Evolutionary conservation across 78 protist species (phyloP).

Genomic region (Guillardia theta): DNA sequence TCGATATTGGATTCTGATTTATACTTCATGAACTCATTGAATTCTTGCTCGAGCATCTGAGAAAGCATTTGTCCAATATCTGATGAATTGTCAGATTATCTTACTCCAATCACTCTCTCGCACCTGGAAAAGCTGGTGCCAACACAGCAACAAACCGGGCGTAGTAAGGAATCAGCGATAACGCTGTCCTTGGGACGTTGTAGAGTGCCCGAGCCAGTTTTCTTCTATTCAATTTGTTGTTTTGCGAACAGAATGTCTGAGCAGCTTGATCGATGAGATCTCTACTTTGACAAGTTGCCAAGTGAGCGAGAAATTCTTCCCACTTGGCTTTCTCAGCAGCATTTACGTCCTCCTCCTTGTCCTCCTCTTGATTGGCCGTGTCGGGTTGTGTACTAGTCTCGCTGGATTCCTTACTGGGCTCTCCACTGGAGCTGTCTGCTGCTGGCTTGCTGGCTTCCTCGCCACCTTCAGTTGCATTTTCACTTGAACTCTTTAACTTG

Average conservation of each 20-base stretch:
- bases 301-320: background rate
- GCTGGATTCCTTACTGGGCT: too few relatives aligned
- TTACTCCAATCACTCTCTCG: too few relatives aligned
- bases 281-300: background rate
- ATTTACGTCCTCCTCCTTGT: background rate
- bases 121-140: slow-evolving; percentile 5
- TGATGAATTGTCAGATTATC: too few relatives aligned
- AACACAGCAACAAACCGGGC: background rate
- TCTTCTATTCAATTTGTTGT: background rate
- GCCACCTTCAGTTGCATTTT: too few relatives aligned
- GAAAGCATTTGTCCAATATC: background rate
- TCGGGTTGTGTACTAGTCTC: background rate
- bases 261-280: background rate
- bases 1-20: background rate
- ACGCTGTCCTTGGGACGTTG: background rate
- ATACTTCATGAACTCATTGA: background rate
- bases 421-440: background rate
- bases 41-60: background rate
- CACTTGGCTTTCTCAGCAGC: background rate
- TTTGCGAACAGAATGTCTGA: background rate
- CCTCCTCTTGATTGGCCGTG: background rate
- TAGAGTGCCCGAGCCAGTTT: background rate
- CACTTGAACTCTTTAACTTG: too few relatives aligned
- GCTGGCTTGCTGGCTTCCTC: too few relatives aligned
- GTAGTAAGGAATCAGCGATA: background rate